Conservation (phyloP, 805 yeast genomes). For the Starmerella scarabaei region DNA sequence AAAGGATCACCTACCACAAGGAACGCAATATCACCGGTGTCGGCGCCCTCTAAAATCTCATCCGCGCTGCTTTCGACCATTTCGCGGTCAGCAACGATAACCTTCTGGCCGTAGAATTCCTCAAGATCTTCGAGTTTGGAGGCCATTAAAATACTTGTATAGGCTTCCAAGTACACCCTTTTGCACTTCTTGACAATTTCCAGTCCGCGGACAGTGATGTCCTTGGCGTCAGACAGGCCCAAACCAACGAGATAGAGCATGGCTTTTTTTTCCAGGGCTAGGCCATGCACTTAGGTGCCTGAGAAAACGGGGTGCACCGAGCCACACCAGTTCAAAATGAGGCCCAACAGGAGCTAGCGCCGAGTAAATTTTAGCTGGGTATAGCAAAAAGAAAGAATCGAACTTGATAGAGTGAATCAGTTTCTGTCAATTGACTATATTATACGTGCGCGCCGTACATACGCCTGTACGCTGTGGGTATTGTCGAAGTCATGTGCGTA, state of each 20-base stretch:
- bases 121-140: constrained; percentile 66
- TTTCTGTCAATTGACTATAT: no score
- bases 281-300: no score
- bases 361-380: neutral
- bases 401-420: no score
- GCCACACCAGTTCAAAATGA: no score
- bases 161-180: constrained; percentile 89
- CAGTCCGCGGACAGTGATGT: constrained; percentile 88
- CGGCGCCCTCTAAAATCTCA: constrained; percentile 59
- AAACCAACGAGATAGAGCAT: constrained; percentile 89
- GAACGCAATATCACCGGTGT: constrained; percentile 64
- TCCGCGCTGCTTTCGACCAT: constrained; percentile 85
- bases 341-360: neutral
- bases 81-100: constrained; percentile 86
- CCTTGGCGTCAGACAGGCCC: constrained; percentile 78
- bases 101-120: constrained; percentile 70
- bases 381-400: no score
- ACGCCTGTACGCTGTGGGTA: no score
- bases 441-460: no score
- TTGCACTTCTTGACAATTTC: constrained; percentile 72
- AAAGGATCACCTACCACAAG: constrained; percentile 95
- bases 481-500: no score
- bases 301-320: no score
- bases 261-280: neutral
- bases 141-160: constrained; percentile 90